Evolutionary conservation across 176 grass and related monocot species (phyloP), one percentile per base, ranked within the genome.

Genomic region (Elymus sibiricus): DNA sequence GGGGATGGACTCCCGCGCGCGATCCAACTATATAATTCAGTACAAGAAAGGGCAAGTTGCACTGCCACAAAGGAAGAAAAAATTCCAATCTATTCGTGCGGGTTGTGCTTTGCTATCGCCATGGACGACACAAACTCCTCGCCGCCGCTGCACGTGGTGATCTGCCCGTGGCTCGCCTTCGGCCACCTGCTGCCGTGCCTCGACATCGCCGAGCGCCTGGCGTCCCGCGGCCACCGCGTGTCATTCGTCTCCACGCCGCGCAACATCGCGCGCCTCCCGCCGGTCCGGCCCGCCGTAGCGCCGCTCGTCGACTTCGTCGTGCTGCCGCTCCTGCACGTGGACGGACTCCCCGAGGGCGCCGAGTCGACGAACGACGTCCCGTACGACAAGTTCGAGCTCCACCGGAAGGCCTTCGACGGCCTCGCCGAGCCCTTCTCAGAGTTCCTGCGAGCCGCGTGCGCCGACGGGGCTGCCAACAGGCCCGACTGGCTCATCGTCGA

Each of bases 401-500:
- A 31, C 43, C 73, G 73, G 4, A 53, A 76, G 73, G 73, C 73
- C 16, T 76, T 76, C 73, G 73, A 76, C 73, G 73, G 73, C 44
- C 73, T 76, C 16, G 73, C 7, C 3, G 73, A 16, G 8, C 16
- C 73, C 15, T 76, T 76, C 44, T 21, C 26, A 4, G 73, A 76
- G 73, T 76, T 51, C 73, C 2, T 76, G 44, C 25, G 26, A 15
- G 15, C 73, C 26, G 73, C 43, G 25, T 75, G 72, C 72, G 72
- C 43, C 42, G 13, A 75, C 0, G 43, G 42, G 0, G 16, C 49
- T 2, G 72, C 4, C 44, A 76, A 3, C 15, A 76, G 47, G 4
- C 73, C 73, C 0, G 73, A 76, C 73, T 76, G 43, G 73, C 9
- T 76, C 26, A 21, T 76, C 44, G 73, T 53, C 9, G 73, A 51